A percentile compares a stretch with the other conserved stretches of the same genome.
Conservation (phyloP, 1,284 basidiomycete species). For the Ceratobasidium sp. region DNA sequence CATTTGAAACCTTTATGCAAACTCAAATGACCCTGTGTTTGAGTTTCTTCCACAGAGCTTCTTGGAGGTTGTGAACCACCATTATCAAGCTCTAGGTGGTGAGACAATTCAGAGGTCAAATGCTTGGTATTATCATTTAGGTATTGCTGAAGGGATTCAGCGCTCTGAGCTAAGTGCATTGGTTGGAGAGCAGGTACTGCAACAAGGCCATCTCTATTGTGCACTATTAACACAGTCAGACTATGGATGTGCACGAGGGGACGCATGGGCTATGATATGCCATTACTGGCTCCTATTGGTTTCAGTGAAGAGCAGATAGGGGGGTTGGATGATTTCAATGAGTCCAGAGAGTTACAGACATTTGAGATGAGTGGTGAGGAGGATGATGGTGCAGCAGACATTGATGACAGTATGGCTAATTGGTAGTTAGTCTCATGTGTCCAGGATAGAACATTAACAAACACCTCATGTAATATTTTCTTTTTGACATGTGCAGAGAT, state of each 20-base stretch:
- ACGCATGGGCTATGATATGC: neutral
- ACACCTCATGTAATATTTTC: no score
- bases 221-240: neutral
- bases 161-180: slow-evolving; percentile 1
- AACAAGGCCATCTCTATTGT: neutral
- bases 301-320: no score
- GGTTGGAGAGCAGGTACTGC: neutral
- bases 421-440: no score
- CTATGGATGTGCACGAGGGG: neutral
- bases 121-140: neutral
- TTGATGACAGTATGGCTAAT: no score
- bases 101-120: neutral
- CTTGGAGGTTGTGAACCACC: neutral
- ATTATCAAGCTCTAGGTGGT: neutral
- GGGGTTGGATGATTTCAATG: no score
- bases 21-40: slow-evolving; percentile 1
- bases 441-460: no score
- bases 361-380: no score
- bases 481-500: no score
- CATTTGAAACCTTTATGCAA: neutral
- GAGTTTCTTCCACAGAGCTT: neutral
- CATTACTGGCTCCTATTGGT: neutral
- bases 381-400: no score
- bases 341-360: no score
- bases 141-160: neutral